These are phyloP conservation scores for Tetrahymena elliotti DNA, from an alignment of 73 alveolate species.

Conservation along the genomic window DNA sequence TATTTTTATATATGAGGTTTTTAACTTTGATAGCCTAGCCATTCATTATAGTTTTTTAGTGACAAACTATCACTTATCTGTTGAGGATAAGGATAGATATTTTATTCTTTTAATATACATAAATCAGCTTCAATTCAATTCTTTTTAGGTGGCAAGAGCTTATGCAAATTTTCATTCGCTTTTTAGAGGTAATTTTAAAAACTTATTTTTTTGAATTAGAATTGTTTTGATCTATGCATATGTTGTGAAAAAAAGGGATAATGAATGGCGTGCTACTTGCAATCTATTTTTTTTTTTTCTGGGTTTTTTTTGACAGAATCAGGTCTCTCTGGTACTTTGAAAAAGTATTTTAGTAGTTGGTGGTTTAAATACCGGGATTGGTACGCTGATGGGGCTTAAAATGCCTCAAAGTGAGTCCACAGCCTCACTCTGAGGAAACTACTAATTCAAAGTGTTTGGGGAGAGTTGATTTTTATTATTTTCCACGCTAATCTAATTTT, in stretches of 20 bases:
- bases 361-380: background rate
- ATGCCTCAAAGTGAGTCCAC: background rate
- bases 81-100: background rate
- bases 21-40: background rate
- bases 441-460: background rate
- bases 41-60: background rate
- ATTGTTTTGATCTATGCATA: background rate
- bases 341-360: background rate
- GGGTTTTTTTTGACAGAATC: background rate
- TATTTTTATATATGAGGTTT: background rate
- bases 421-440: background rate
- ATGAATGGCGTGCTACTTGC: slow-evolving; percentile 1
- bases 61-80: background rate
- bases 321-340: background rate
- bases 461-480: background rate
- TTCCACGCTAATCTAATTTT: background rate
- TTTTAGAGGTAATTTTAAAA: background rate
- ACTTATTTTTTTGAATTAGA: background rate
- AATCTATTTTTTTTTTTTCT: background rate
- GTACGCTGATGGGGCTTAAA: background rate
- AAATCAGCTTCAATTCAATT: background rate
- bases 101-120: background rate
- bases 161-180: background rate
- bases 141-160: background rate
- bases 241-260: background rate